Conservation (phyloP, 2,329 filamentous ascomycete species). For the Fusarium scirpi region DNA sequence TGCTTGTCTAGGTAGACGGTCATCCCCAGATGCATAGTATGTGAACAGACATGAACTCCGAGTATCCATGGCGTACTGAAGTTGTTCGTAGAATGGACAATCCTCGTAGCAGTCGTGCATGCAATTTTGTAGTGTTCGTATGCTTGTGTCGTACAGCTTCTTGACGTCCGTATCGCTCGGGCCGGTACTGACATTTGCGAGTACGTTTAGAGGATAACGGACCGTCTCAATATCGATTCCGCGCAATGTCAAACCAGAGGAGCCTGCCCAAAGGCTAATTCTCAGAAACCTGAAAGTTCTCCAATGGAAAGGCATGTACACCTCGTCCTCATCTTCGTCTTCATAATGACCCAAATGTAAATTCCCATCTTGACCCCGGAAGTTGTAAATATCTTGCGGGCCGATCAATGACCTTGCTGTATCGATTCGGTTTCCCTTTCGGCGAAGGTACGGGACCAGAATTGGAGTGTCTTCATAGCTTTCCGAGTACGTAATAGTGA, state of each 20-base stretch:
- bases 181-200: fast-evolving
- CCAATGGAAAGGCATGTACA: conserved; percentile 3
- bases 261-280: background rate
- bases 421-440: background rate
- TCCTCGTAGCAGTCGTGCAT: conserved; percentile 9
- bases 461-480: background rate
- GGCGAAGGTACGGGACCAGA: background rate
- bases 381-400: background rate
- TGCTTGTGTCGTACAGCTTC: background rate
- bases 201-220: background rate
- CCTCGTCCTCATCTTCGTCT: background rate
- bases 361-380: fast-evolving
- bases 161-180: background rate
- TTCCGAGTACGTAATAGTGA: background rate
- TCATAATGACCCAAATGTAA: background rate
- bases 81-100: conserved; percentile 9
- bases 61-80: conserved; percentile 1
- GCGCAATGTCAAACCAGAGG: background rate
- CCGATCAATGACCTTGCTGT: background rate
- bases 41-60: background rate
- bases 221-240: background rate
- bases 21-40: background rate
- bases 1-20: background rate
- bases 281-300: background rate
- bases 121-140: background rate